Base-by-base conservation (phyloP, 2,329 filamentous ascomycete species). In the Microsporum ferrugineum region DNA sequence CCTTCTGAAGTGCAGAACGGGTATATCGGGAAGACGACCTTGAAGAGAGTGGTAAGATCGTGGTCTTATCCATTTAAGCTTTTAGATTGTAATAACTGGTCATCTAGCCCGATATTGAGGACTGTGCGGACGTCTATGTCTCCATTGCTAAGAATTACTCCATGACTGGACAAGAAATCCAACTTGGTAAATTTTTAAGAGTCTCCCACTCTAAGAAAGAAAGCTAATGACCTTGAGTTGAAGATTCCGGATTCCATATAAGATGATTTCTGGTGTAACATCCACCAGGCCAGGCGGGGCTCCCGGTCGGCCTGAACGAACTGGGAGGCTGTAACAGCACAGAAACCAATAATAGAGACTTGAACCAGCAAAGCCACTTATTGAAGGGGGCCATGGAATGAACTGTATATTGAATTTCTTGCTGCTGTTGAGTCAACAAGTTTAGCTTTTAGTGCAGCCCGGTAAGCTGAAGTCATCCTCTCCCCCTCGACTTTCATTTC, bases 21-120 rank as follows among this genome's bases (percentile, higher is more conserved):
- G 1, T 75, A 82, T 65, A 80, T 78, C 62, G 73, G 84, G n/a
- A 77, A 73, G 51, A 82, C 84, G 1, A 79, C 77, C 60, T 75
- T 91, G 41, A 84, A 87, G 72, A 79, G 78, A 66, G 79, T 77
- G 66, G 81, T 83, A 68, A 66, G n/a, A 12, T 49, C 17, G 17
- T 43, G 14, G 49, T 8, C 56, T 6, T 6, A 45, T n/a, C 33
- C 23, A 39, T 36, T 2, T 51, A 34, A 23, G 49, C 7, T 23
- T 41, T 58, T 59, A 56, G 33, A 59, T 53, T 63, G 59, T 67
- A 55, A 67, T 36, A 8, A 33, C 33, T 5, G 41, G 27, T 57
- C 36, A 27, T 57, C 56, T 56, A 77, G 76, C 72, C 72, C 57
- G 71, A 73, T 57, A 63, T 78, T 12, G 75, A 78, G 39, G 76